phyloP scores from a whole-genome alignment of 306 rosid genomes.

The Urtica urens region DNA sequence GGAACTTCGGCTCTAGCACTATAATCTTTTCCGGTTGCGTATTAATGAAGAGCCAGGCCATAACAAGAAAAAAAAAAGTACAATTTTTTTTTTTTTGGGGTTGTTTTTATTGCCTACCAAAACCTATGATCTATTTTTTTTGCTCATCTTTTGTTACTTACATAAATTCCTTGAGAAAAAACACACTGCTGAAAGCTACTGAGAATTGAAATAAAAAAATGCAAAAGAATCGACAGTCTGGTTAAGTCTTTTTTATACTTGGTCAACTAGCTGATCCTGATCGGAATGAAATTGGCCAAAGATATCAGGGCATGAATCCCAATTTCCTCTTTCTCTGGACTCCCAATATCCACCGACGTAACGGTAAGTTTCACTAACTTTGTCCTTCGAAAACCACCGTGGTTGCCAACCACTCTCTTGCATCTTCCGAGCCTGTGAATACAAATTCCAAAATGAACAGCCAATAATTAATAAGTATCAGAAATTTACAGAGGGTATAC shows the following conservation, averaged over 20 bases:
- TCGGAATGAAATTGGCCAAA: slow-evolving; percentile 74
- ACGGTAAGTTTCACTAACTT: slow-evolving; percentile 63
- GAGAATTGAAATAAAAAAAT: slow-evolving; percentile 29
- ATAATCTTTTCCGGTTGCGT: not conserved
- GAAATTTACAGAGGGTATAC: too few relatives aligned
- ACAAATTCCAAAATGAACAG: slow-evolving; percentile 11
- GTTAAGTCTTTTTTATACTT: slow-evolving; percentile 13
- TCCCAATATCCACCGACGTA: slow-evolving; percentile 93
- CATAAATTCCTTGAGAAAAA: slow-evolving; percentile 32
- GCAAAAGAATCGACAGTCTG: slow-evolving; percentile 23
- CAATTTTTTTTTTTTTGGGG: too few relatives aligned
- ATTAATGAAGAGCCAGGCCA: not conserved
- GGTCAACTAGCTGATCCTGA: slow-evolving; percentile 61
- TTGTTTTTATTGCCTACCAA: slow-evolving; percentile 28
- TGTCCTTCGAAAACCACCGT: slow-evolving; percentile 75
- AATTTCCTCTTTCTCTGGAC: slow-evolving; percentile 50
- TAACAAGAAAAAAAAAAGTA: not conserved
- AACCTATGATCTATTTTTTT: slow-evolving; percentile 27
- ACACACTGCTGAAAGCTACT: slow-evolving; percentile 22
- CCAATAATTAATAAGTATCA: too few relatives aligned
- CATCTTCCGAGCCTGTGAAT: slow-evolving; percentile 81
- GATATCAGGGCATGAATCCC: slow-evolving; percentile 94
- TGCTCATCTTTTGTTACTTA: too few relatives aligned
- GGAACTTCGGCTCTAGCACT: not conserved
- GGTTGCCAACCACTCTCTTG: slow-evolving; percentile 99